phyloP scores from a whole-genome alignment of 768 basidiomycete genomes.

The Trametes punicea region DNA sequence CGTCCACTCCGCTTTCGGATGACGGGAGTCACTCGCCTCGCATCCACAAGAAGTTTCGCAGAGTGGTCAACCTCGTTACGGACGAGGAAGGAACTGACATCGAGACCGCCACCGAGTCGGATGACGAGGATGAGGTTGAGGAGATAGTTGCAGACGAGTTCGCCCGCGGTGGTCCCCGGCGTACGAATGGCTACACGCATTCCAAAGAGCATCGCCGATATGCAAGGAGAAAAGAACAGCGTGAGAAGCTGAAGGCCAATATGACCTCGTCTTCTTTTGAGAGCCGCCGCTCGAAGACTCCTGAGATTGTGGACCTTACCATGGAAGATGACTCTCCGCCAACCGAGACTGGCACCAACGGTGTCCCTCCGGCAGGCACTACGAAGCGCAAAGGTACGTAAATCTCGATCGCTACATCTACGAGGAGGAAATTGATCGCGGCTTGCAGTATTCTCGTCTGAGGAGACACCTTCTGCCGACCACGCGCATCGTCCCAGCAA shows the following conservation, averaged over 20 bases:
- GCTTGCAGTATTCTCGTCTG: neutral
- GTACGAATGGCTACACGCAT: neutral
- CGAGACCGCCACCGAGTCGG: constrained; percentile 5
- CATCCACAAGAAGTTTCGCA: constrained; percentile 16
- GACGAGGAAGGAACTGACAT: constrained; percentile 14
- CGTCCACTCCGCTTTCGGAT: neutral
- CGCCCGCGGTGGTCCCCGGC: neutral
- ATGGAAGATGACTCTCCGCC: constrained; percentile 13
- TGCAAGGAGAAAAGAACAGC: constrained; percentile 3
- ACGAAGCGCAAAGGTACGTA: constrained; percentile 21
- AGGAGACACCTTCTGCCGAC: neutral
- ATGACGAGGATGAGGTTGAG: constrained; percentile 24
- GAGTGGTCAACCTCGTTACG: constrained; percentile 5
- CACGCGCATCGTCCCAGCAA: constrained; percentile 8
- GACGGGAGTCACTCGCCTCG: neutral
- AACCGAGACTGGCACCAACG: neutral
- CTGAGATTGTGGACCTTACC: constrained; percentile 21
- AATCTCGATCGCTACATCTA: neutral
- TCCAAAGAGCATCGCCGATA: neutral
- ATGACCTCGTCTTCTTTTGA: neutral
- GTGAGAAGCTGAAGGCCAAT: constrained; percentile 12
- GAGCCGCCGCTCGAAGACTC: constrained; percentile 1
- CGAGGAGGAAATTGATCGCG: neutral
- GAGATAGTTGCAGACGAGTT: constrained; percentile 17
- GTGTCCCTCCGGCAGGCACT: neutral